Percentiles rank a stretch among this genome's conserved stretches.
These are phyloP conservation scores for Podospora pseudocomata DNA, from an alignment of 495 filamentous ascomycete genomes.

Conservation along the genomic window DNA sequence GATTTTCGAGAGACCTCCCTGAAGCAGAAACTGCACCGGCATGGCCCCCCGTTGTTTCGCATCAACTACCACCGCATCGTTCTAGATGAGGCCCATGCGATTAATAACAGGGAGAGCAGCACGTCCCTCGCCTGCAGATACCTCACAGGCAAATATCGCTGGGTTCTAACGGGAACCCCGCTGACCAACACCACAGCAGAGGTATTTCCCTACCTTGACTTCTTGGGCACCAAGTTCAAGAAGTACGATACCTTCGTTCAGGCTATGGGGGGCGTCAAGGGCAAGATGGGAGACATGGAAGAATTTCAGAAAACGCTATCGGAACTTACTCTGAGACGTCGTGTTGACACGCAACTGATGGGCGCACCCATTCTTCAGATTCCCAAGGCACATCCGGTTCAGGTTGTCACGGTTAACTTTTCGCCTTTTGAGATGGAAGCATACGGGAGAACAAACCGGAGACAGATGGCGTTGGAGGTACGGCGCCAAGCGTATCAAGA, in stretches of 20 bases:
- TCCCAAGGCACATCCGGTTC: constrained; percentile 37
- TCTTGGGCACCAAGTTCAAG: constrained; percentile 44
- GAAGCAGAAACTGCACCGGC: not conserved
- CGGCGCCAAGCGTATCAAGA: not conserved
- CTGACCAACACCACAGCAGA: constrained; percentile 47
- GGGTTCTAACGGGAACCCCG: constrained; percentile 62
- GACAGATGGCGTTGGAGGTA: not conserved
- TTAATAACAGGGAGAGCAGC: constrained; percentile 53
- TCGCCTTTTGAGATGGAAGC: not conserved
- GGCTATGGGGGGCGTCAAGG: constrained; percentile 41
- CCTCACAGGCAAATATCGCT: constrained; percentile 52
- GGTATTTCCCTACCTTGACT: constrained; percentile 52
- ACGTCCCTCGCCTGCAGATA: constrained; percentile 51
- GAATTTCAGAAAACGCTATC: not conserved
- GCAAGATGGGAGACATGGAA: not conserved
- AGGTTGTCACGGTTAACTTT: constrained; percentile 10
- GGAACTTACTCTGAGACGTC: not conserved
- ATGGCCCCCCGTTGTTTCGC: constrained; percentile 39
- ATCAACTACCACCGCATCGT: constrained; percentile 54
- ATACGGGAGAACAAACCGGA: not conserved
- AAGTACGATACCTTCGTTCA: constrained; percentile 38
- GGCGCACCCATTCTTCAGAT: constrained; percentile 53
- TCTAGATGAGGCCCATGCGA: constrained; percentile 59
- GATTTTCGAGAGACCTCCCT: not conserved
- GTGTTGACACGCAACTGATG: constrained; percentile 49